These are phyloP conservation scores for Urostyla sp. DNA, from an alignment of 73 alveolate species.

Conservation along the genomic window DNA sequence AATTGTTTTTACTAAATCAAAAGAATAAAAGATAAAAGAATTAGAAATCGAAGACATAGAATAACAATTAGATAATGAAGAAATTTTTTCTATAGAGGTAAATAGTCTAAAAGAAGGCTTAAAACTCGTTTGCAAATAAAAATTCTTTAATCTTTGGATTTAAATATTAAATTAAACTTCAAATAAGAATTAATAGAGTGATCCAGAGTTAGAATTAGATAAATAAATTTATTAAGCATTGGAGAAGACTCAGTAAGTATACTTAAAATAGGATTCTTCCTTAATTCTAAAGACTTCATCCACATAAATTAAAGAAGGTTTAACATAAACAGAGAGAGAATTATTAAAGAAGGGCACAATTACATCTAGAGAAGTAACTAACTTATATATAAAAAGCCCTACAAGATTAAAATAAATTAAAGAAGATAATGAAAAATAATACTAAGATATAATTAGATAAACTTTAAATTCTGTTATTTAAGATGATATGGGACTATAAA, in stretches of 20 bases:
- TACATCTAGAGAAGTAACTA: neutral
- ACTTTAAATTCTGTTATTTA: neutral
- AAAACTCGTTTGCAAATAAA: neutral
- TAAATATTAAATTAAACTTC: too few relatives aligned
- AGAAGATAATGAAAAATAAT: neutral
- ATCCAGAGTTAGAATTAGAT: too few relatives aligned
- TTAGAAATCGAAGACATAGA: conserved; percentile 3
- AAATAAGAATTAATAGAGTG: too few relatives aligned
- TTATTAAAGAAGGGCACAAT: neutral
- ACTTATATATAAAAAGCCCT: neutral
- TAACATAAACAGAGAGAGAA: neutral
- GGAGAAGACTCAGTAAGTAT: too few relatives aligned
- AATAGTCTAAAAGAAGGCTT: conserved; percentile 41
- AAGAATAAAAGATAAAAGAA: conserved; percentile 22
- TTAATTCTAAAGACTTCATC: too few relatives aligned
- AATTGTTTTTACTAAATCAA: conserved; percentile 21
- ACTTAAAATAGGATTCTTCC: too few relatives aligned
- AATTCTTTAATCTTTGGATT: neutral
- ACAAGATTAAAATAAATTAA: neutral
- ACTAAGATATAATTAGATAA: neutral
- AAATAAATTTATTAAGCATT: too few relatives aligned
- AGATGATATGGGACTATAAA: neutral
- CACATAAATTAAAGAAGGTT: too few relatives aligned
- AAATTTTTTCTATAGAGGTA: conserved; percentile 18
- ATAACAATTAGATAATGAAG: neutral